phyloP scores from a whole-genome alignment of 2,329 filamentous ascomycete species.

The Cladosporium sp. region DNA sequence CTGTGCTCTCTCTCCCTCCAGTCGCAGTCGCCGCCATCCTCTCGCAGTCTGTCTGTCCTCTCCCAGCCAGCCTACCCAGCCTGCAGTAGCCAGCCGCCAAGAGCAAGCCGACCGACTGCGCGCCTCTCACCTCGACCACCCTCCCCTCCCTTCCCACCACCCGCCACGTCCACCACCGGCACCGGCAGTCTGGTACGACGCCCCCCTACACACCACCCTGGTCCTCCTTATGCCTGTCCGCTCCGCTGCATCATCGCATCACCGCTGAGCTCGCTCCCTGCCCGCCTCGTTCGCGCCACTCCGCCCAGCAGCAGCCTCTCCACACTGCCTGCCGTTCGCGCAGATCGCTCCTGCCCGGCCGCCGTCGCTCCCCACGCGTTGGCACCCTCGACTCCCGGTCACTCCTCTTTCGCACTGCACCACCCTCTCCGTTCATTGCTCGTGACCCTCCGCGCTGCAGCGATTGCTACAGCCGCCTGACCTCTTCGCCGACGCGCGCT shows the following conservation, averaged over 20 bases:
- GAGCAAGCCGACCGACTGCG: neutral
- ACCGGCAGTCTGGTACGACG: slow-evolving; percentile 6
- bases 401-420: neutral
- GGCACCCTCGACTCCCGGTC: neutral
- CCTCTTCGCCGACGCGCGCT: slow-evolving; percentile 15
- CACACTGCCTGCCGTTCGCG: slow-evolving; percentile 1
- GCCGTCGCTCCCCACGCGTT: slow-evolving; percentile 11
- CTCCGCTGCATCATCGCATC: neutral
- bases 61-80: neutral
- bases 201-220: neutral
- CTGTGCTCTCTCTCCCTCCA: neutral
- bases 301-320: neutral
- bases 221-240: neutral
- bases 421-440: neutral
- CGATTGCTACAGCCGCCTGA: neutral
- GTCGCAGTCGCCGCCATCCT: neutral
- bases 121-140: neutral
- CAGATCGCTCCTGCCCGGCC: slow-evolving; percentile 5
- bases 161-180: neutral
- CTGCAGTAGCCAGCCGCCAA: neutral
- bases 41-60: neutral
- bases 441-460: neutral
- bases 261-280: neutral
- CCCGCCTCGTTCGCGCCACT: neutral
- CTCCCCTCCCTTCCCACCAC: neutral